Evolutionary conservation across 371 early-diverging fungal genomes (phyloP).

Genomic region (Circinella umbellata): DNA sequence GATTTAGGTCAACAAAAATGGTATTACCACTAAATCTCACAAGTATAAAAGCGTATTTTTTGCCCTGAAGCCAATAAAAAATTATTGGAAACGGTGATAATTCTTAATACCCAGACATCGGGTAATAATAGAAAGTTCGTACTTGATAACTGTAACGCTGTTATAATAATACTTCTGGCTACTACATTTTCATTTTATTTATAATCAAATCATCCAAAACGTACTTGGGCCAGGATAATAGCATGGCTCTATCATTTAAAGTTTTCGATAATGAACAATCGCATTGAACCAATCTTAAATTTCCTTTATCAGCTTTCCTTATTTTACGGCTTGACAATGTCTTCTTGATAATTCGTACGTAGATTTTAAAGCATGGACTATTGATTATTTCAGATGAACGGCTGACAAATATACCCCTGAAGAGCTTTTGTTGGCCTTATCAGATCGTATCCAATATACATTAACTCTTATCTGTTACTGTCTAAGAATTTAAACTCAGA

Average conservation of each 20-base stretch:
- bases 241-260: conserved; percentile 16
- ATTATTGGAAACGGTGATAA: no score
- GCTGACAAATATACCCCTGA: background rate
- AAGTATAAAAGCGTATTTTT: no score
- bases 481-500: no score
- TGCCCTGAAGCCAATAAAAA: no score
- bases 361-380: background rate
- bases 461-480: background rate
- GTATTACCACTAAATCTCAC: no score
- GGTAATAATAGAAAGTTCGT: conserved; percentile 1
- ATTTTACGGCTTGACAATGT: background rate
- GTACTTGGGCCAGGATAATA: conserved; percentile 20
- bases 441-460: conserved; percentile 16
- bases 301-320: no score
- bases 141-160: conserved; percentile 6
- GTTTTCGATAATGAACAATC: conserved; percentile 20
- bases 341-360: background rate
- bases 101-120: background rate
- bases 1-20: no score
- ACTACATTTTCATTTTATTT: background rate
- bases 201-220: conserved; percentile 12
- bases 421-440: conserved; percentile 4
- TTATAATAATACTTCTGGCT: background rate
- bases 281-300: conserved; percentile 6
- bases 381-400: conserved; percentile 11